phyloP scores from a whole-genome alignment of 2,329 filamentous ascomycete species.

The Dactylellina cionopaga region DNA sequence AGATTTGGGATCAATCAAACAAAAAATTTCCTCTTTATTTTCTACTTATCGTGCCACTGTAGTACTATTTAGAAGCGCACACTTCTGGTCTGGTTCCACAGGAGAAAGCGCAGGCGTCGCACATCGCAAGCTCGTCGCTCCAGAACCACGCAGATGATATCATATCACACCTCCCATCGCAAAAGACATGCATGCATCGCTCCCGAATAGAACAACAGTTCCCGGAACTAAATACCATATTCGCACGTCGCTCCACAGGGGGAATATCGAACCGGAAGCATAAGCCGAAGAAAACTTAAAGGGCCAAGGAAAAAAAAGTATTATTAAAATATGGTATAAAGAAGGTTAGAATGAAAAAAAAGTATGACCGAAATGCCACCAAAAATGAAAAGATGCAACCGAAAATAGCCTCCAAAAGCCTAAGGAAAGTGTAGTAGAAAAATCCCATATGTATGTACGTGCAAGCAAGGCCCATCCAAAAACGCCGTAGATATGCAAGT shows the following conservation, averaged over 20 bases:
- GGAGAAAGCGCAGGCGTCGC: too few relatives aligned
- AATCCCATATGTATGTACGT: background rate
- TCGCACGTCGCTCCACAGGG: background rate
- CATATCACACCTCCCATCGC: too few relatives aligned
- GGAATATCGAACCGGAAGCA: background rate
- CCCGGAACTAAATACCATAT: background rate
- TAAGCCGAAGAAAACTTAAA: too few relatives aligned
- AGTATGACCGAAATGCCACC: conserved; percentile 3
- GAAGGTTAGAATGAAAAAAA: background rate
- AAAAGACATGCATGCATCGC: too few relatives aligned
- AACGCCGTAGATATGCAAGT: conserved; percentile 44
- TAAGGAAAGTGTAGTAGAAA: conserved; percentile 6
- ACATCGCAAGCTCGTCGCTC: too few relatives aligned
- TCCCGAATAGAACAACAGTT: background rate
- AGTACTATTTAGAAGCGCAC: too few relatives aligned
- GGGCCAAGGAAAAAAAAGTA: conserved; percentile 5
- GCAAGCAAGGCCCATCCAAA: background rate
- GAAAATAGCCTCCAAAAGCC: background rate
- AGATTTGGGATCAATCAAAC: too few relatives aligned
- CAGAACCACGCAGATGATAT: too few relatives aligned
- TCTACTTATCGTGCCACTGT: too few relatives aligned
- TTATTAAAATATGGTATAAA: conserved; percentile 11
- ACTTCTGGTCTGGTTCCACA: too few relatives aligned
- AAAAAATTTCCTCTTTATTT: too few relatives aligned
- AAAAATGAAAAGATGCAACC: background rate